Evolutionary conservation across 1,284 basidiomycete species (phyloP), one percentile per base, ranked within the genome.

Genomic region (Apiotrichum sp.): DNA sequence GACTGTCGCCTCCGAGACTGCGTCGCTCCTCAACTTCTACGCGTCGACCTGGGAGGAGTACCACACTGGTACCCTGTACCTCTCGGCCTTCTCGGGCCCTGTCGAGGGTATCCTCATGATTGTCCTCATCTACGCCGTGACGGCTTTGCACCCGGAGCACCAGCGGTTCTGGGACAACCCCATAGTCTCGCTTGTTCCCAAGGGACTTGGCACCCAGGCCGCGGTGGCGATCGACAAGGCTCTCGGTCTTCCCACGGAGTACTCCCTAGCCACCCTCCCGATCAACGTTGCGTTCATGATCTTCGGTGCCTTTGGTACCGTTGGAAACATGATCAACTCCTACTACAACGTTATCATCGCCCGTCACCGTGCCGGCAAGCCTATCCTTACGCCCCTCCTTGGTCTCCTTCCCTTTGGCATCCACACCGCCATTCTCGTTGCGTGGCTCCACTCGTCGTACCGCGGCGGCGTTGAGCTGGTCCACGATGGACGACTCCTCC

Each of bases 21-120:
- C 88, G 0, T 88, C 91, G 0, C 81, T 96, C 14, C 87, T 88
- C 61, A 97, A 91, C 77, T 98, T 98, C 72, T 98, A 98, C 74
- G 80, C 97, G 43, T 76, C 74, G 40, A 77, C 74, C 59, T 98
- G 95, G 95, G 95, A 98, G 71, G 95, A 98, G 76, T 95, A 89
- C 69, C 88, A 98, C 74, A 98, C 95, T 1, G 89, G 89, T 33
- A 85, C 86, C 60, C 79, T 97, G 6, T 96, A 86, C 78, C 84
- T 96, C 14, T 90, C 90, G n/a, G 84, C 86, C 33, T 97, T 96
- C 76, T 95, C 90, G 8, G 95, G 95, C 0, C 95, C 95, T 0
- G 90, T 98, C 2, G 95, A 98, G 75, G 95, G 95, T 8, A 97
- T 98, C 65, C 77, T 98, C 49, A 83, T 98, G 74, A 86, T 98